Evolutionary conservation across 768 basidiomycete species (phyloP), one percentile per base, ranked within the genome.

Genomic region (Pholiota microspora): DNA sequence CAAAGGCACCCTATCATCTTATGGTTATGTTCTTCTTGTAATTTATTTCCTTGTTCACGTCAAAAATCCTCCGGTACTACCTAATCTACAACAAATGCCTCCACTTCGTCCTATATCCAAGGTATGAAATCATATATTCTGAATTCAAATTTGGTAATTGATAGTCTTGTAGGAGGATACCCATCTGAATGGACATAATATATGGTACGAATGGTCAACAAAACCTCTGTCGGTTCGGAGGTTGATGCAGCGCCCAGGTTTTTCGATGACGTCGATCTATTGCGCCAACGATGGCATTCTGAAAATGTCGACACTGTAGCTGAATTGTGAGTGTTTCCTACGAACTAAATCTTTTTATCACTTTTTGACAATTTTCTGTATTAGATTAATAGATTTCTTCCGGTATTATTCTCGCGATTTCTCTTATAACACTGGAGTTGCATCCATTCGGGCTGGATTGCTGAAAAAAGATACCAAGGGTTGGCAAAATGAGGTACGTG

Each of bases 21-120:
- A 99, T 68, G 96, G 96, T 59, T 98, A 96, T 74, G 95, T 96
- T 61, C 81, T 99, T 49, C 88, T 99, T 71, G 96, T 98, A 69
- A 92, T 99, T 64, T 97, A 95, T 75, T 99, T 94, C 74, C 83
- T 98, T 50, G 86, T 95, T 44, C 97, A 99, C 70, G 94, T 98
- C 75, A 96, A 97, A 77, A 92, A 92, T 61, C 95, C 96, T 52
- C 92, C 95, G 23, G 92, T 99, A 38, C 79, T 99, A 56, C 96
- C 96, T 61, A 97, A 97, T 74, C 80, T 97, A 57, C 94, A 97
- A 76, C 87, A 93, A 71, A 90, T 97, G 80, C 93, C 93, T 21
- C 92, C 94, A 29, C 69, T 94, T 61, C 87, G 91, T 48, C 90
- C 93, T 29, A 92, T 95, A 64, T 79, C 90, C 55, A 83, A 84